Conservation (phyloP, 176 grass and related monocot genomes). For the Dactylis glomerata region DNA sequence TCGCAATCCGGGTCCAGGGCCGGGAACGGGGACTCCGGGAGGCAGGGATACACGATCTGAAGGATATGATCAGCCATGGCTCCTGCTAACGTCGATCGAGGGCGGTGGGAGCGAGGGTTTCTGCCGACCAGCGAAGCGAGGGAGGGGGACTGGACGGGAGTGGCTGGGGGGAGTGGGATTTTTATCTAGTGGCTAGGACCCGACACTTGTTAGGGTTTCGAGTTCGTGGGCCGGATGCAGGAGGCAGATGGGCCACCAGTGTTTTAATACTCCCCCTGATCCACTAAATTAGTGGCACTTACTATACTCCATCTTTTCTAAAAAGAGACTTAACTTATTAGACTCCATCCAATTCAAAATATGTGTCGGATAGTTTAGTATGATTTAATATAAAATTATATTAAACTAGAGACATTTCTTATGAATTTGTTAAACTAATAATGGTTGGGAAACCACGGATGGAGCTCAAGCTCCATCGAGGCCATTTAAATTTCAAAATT, state of each 20-base stretch:
- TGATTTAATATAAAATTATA: too few relatives aligned
- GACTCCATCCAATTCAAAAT: too few relatives aligned
- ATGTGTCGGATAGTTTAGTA: too few relatives aligned
- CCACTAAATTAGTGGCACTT: too few relatives aligned
- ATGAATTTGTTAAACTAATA: too few relatives aligned
- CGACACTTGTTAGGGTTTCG: background rate
- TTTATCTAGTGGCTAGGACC: background rate
- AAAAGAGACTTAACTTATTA: too few relatives aligned
- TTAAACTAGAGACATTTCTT: too few relatives aligned
- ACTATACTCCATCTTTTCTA: too few relatives aligned
- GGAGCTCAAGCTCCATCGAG: too few relatives aligned
- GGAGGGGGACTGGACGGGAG: background rate
- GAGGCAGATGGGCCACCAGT: background rate
- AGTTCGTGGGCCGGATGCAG: background rate
- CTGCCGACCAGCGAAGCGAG: background rate
- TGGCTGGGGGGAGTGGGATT: background rate
- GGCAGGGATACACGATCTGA: background rate
- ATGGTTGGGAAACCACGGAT: too few relatives aligned
- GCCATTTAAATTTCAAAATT: too few relatives aligned
- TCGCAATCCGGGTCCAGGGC: background rate
- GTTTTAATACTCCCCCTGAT: background rate
- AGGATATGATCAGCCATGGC: background rate
- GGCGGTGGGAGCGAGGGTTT: background rate
- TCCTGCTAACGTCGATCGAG: background rate
- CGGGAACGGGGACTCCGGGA: background rate